phyloP scores from a whole-genome alignment of 768 basidiomycete species.

The Hypholoma sublateritium region DNA sequence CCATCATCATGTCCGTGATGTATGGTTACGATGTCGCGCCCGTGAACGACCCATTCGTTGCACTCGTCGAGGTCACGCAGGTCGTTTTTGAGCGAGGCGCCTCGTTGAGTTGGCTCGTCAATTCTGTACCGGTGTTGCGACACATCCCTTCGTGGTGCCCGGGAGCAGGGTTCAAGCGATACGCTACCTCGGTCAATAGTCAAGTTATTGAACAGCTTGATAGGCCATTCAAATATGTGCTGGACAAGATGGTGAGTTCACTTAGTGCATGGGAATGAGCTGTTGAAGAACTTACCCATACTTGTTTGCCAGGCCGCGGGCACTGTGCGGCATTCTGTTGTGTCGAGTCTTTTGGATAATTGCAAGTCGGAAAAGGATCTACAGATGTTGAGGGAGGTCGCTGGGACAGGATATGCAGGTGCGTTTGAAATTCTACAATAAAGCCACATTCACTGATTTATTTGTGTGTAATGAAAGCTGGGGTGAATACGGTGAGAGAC shows the following conservation, averaged over 20 bases:
- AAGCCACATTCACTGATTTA: background rate
- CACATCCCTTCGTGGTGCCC: slow-evolving; percentile 59
- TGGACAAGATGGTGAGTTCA: background rate
- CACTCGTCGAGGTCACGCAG: slow-evolving; percentile 36
- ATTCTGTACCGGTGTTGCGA: slow-evolving; percentile 36
- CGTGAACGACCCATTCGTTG: slow-evolving; percentile 43
- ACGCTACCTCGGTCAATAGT: slow-evolving; percentile 28
- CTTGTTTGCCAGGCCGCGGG: background rate
- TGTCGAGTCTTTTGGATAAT: background rate
- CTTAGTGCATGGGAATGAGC: background rate
- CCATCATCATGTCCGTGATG: slow-evolving; percentile 36
- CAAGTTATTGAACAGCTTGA: background rate
- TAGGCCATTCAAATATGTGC: background rate
- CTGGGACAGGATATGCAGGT: slow-evolving; percentile 1
- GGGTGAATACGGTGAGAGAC: background rate
- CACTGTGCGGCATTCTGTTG: background rate
- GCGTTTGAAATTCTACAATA: background rate
- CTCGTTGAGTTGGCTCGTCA: slow-evolving; percentile 45
- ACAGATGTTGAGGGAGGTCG: background rate
- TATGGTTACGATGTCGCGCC: slow-evolving; percentile 45
- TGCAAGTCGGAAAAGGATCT: background rate
- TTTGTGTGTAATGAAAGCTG: background rate
- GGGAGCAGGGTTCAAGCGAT: slow-evolving; percentile 55
- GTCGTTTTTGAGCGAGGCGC: slow-evolving; percentile 27
- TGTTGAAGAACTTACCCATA: background rate